phyloP scores from a whole-genome alignment of 1,139 yeast genomes.

The Hemisphaericaspora xylanilytica region DNA sequence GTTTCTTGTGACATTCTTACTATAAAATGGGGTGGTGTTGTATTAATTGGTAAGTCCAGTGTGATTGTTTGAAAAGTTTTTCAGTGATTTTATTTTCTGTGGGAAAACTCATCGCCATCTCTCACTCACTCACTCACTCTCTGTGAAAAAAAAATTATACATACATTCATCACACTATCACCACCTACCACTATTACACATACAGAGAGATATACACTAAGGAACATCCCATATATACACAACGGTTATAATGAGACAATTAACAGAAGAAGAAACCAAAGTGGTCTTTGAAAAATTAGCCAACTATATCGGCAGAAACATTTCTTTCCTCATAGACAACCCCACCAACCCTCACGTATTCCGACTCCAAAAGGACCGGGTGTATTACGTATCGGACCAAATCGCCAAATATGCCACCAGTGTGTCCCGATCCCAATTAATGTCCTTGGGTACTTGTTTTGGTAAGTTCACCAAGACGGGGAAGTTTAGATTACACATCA shows the following conservation, averaged over 20 bases:
- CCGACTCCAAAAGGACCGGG: slow-evolving; percentile 93
- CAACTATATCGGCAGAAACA: slow-evolving; percentile 92
- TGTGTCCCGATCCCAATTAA: slow-evolving; percentile 81
- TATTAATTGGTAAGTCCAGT: too few relatives aligned
- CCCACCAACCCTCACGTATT: slow-evolving; percentile 91
- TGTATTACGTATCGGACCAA: slow-evolving; percentile 82
- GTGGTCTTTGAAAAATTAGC: slow-evolving; percentile 95
- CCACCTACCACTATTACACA: not conserved
- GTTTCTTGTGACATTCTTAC: too few relatives aligned
- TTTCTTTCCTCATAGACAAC: slow-evolving; percentile 81
- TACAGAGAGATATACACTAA: not conserved
- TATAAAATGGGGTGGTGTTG: too few relatives aligned
- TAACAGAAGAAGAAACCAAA: slow-evolving; percentile 96
- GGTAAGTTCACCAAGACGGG: slow-evolving; percentile 98
- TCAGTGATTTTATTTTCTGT: too few relatives aligned
- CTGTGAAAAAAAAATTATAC: not conserved
- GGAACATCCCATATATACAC: not conserved
- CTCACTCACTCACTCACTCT: too few relatives aligned
- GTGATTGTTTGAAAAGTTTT: too few relatives aligned
- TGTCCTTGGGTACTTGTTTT: slow-evolving; percentile 90
- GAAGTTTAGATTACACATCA: slow-evolving; percentile 89
- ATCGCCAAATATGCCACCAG: slow-evolving; percentile 88
- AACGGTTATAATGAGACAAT: slow-evolving; percentile 67
- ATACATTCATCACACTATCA: not conserved
- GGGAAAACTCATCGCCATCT: too few relatives aligned